Evolutionary conservation across 768 basidiomycete genomes (phyloP).

Genomic region (Leccinum barrowsii): DNA sequence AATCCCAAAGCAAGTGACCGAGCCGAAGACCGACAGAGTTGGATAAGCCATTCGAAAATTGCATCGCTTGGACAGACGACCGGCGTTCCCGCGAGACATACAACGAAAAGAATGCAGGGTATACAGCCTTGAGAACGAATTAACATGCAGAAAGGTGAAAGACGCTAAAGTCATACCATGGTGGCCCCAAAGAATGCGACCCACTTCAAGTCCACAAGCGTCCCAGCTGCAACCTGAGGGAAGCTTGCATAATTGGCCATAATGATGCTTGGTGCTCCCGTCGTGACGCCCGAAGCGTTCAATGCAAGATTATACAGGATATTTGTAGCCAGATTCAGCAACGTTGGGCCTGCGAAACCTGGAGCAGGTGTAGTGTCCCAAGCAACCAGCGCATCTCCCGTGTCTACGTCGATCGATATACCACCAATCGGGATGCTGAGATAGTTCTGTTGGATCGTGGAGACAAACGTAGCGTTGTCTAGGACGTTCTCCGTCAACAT

Average conservation of each 20-base stretch:
- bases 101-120: constrained; percentile 77
- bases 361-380: constrained; percentile 67
- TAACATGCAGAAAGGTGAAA: not conserved
- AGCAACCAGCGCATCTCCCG: constrained; percentile 54
- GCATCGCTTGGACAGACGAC: constrained; percentile 74
- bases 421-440: constrained; percentile 62
- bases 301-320: constrained; percentile 61
- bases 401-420: constrained; percentile 53
- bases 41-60: constrained; percentile 70
- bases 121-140: constrained; percentile 49
- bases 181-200: constrained; percentile 67
- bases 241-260: constrained; percentile 54
- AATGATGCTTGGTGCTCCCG: constrained; percentile 48
- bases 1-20: constrained; percentile 75
- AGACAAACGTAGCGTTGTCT: constrained; percentile 59
- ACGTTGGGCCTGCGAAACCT: constrained; percentile 51
- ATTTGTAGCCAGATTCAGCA: constrained; percentile 70
- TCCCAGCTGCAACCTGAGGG: constrained; percentile 52
- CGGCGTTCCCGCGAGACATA: constrained; percentile 74
- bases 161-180: constrained; percentile 48
- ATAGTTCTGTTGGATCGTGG: constrained; percentile 49
- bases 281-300: constrained; percentile 43
- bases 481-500: constrained; percentile 42
- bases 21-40: constrained; percentile 73
- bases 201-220: constrained; percentile 68